Evolutionary conservation across 2,329 filamentous ascomycete species (phyloP), one percentile per base, ranked within the genome.

Genomic region (Cladophialophora yegresii): DNA sequence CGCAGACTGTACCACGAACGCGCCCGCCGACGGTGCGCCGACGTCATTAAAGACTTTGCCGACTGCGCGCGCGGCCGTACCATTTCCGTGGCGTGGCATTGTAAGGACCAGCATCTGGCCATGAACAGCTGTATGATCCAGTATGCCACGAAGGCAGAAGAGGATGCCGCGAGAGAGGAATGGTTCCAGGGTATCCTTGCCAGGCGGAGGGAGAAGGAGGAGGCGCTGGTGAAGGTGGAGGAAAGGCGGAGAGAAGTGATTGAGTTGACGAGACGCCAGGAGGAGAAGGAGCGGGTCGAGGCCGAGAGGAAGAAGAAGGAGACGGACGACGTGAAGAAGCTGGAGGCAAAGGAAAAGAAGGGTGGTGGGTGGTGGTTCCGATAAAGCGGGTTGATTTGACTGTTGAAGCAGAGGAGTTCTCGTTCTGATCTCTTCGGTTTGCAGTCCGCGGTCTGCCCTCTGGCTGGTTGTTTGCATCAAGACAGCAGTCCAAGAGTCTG

Each of bases 101-200:
- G 95, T 81, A 89, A 92, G 60, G 79, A 84, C 55, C 84, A 93
- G 74, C 89, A 92, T 73, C 87, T 89, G 67, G 83, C 84, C 40
- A 99, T 99, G 95, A 99, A 99, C 80, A 83, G 82, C 67, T 99
- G 95, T 81, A 97, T 99, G 92, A 83, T 93, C 71, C 96, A 91
- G 69, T 89, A 96, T 79, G 93, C 93, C 61, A 96, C 91, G 68
- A 90, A 88, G 68, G 87, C 85, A 61, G 91, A 96, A 76, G 85
- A 96, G 77, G 95, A 99, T 79, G 87, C 87, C 26, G 95, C 95
- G 68, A 83, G 95, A 58, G 90, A 92, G 77, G 92, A 98, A 75
- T 99, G 95, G 95, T 98, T 98, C 77, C 86, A 87, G 58, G 83
- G 85, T 68, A 84, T 91, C 58, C 82, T 91, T 71, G 86, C 92